A percentile compares a stretch with the other conserved stretches of the same genome.
Evolutionary conservation across 768 basidiomycete species (phyloP).

Genomic region (Termitomyces sp.): DNA sequence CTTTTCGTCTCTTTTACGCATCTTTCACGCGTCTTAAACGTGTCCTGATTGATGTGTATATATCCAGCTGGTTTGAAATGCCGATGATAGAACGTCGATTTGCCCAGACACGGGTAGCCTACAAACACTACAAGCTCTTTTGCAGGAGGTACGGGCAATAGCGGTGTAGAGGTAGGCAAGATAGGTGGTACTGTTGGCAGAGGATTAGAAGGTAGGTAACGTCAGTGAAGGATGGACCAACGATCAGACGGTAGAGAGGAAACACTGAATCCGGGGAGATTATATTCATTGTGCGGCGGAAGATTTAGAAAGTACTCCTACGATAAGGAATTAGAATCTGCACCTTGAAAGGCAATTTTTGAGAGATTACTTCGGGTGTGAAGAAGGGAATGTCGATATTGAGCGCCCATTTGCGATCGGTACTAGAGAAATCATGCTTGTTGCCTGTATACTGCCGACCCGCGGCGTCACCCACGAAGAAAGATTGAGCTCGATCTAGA

Average conservation of each 20-base stretch:
- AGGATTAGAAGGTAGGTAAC: conserved; percentile 4
- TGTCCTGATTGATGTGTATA: conserved; percentile 85
- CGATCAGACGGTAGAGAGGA: conserved; percentile 32
- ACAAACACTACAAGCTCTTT: conserved; percentile 47
- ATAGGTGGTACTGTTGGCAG: conserved; percentile 38
- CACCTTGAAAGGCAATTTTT: not conserved
- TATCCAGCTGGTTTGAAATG: conserved; percentile 70
- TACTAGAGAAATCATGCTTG: conserved; percentile 67
- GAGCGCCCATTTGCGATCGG: conserved; percentile 81
- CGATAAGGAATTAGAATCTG: not conserved
- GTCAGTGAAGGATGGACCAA: conserved; percentile 13
- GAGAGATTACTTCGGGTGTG: conserved; percentile 72
- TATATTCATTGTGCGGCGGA: conserved; percentile 33
- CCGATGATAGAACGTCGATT: conserved; percentile 70
- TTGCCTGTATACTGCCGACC: conserved; percentile 49
- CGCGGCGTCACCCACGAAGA: conserved; percentile 89
- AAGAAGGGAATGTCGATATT: conserved; percentile 70
- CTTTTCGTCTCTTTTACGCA: conserved; percentile 64
- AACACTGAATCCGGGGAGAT: conserved; percentile 66
- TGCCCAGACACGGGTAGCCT: conserved; percentile 61
- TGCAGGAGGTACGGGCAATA: conserved; percentile 32
- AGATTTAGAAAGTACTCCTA: conserved; percentile 78
- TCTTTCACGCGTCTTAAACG: conserved; percentile 63
- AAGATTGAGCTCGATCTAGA: conserved; percentile 58
- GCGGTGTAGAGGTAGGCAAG: conserved; percentile 43